Conservation (phyloP, 2,329 filamentous ascomycete species). For the Ambrosiella beaveri region DNA sequence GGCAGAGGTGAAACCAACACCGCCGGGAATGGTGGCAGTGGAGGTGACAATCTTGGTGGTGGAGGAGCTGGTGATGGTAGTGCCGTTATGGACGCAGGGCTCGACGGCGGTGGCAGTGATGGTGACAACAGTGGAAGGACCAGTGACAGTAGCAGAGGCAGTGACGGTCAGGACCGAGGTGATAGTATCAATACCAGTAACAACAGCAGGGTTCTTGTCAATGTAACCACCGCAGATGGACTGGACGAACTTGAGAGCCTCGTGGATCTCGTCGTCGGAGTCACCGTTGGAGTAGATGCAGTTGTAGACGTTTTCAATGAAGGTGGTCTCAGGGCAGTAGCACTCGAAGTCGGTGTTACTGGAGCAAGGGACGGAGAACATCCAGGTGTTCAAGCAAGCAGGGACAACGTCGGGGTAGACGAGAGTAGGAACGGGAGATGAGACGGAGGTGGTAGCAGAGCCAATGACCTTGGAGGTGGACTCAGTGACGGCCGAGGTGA, state of each 20-base stretch:
- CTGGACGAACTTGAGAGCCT: constrained; percentile 69
- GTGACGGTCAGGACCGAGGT: constrained; percentile 42
- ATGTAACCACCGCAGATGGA: constrained; percentile 73
- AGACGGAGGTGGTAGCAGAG: constrained; percentile 15
- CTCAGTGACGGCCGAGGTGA: constrained; percentile 34
- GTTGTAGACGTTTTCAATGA: constrained; percentile 61
- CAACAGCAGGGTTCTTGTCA: constrained; percentile 64
- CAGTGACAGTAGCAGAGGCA: constrained; percentile 26
- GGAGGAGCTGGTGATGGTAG: constrained; percentile 28
- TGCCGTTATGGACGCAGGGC: constrained; percentile 15
- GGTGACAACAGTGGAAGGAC: constrained; percentile 31
- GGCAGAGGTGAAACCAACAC: constrained; percentile 27
- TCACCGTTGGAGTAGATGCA: constrained; percentile 67
- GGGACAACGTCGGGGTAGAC: constrained; percentile 59
- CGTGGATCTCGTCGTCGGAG: constrained; percentile 45
- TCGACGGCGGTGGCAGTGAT: constrained; percentile 25
- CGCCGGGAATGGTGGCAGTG: constrained; percentile 33
- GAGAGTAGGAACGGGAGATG: constrained; percentile 21
- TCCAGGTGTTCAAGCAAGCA: constrained; percentile 82
- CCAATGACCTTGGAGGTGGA: constrained; percentile 39
- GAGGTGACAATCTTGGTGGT: constrained; percentile 34
- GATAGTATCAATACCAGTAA: constrained; percentile 52
- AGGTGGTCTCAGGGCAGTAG: constrained; percentile 68
- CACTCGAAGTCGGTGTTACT: constrained; percentile 70
- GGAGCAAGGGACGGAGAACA: constrained; percentile 54